Base-by-base conservation (phyloP, 2,329 filamentous ascomycete genomes). In the Xylaria arbuscula region DNA sequence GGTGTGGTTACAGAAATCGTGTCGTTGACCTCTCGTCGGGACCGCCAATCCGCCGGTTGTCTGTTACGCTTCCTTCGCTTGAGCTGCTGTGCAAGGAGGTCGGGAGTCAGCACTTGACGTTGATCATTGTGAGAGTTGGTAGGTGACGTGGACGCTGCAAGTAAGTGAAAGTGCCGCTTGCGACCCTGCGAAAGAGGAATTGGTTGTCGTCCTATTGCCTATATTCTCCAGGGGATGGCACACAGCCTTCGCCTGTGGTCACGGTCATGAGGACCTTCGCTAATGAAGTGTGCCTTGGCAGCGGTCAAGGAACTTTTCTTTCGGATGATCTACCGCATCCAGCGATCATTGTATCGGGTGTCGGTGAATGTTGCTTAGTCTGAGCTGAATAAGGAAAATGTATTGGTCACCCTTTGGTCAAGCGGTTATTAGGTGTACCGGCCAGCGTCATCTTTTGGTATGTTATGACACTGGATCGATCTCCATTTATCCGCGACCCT, bases 401-500 rank as follows among this genome's bases (percentile, higher is more conserved):
- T 54, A 70, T 65, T 71, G 64, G 67, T 28, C 55, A 53, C 47
- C 28, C 48, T 63, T 28, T 59, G 51, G 19, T 62, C 40, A 51
- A 59, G 66, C 62, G 58, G 56, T 62, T 64, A 64, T 58, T 50
- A 64, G 54, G 61, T 62, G 64, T 65, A 58, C 64, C 55, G 32
- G 48, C 45, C 54, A 66, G 64, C 67, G 57, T 63, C 67, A 66
- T 66, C 64, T 56, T 68, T 19, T 63, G 68, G 62, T 36, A 65
- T 67, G 50, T 47, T 28, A 64, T 68, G 62, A 57, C 45, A 67
- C 54, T 66, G 53, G 67, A 67, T 67, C 61, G 67, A 71, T 70
- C 67, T 66, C 64, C 69, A 71, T 72, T 72, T 72, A 72, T 70
- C 70, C 68, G 67, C 58, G 22, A 68, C 68, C 70, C 70, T 70